Evolutionary conservation across 2,329 filamentous ascomycete genomes (phyloP).

Genomic region (Epichloe gansuensis): DNA sequence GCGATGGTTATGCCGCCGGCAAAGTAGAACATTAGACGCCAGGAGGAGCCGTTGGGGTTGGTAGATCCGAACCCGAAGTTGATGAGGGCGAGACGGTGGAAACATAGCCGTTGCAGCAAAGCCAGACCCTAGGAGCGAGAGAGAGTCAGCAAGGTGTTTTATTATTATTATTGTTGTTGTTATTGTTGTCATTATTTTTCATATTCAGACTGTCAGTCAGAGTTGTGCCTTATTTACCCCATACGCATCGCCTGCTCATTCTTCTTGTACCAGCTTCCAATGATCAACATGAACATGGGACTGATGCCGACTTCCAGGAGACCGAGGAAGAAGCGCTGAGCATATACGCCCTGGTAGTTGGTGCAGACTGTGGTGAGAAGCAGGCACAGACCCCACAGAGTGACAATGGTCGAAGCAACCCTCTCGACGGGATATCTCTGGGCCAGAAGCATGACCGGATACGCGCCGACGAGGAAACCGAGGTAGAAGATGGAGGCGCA

Average conservation of each 20-base stretch:
- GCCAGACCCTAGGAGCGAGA: constrained; percentile 14
- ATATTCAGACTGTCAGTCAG: no score
- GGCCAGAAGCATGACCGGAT: constrained; percentile 19
- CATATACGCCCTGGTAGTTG: constrained; percentile 26
- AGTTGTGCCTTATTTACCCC: not conserved
- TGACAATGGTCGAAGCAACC: constrained; percentile 14
- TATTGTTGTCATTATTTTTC: no score
- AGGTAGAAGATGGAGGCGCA: constrained; percentile 34
- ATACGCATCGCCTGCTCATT: constrained; percentile 28
- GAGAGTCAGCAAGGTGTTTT: not conserved
- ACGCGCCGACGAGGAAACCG: constrained; percentile 28
- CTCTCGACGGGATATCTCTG: constrained; percentile 19
- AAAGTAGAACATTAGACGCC: constrained; percentile 50
- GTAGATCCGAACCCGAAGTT: constrained; percentile 51
- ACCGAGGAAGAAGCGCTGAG: constrained; percentile 30
- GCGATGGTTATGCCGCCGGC: constrained; percentile 41
- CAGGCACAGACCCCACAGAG: constrained; percentile 21
- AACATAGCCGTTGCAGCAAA: constrained; percentile 38
- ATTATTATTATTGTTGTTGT: not conserved
- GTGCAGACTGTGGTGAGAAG: constrained; percentile 24
- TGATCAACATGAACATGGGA: constrained; percentile 11
- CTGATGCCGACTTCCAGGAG: constrained; percentile 27
- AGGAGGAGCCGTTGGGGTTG: constrained; percentile 28
- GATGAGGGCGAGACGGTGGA: constrained; percentile 49
- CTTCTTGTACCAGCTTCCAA: constrained; percentile 6